These are phyloP conservation scores for Suillus lakei DNA, from an alignment of 768 basidiomycete genomes.

Conservation along the genomic window DNA sequence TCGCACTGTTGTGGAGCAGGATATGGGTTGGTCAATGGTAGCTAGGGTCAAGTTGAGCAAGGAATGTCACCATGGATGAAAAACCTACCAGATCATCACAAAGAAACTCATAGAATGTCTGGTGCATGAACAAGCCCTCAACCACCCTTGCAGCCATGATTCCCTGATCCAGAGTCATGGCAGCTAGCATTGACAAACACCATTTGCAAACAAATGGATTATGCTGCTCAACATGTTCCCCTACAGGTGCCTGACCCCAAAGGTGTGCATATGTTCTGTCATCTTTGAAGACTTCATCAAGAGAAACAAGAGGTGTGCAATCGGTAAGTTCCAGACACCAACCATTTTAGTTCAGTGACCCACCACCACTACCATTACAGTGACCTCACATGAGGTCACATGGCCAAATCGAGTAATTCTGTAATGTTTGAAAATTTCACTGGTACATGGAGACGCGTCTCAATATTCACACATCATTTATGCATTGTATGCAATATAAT, in stretches of 20 bases:
- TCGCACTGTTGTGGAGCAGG: no score
- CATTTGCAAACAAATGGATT: constrained; percentile 24
- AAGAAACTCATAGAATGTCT: constrained; percentile 24
- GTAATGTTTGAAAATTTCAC: no score
- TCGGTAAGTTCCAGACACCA: no score
- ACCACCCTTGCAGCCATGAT: constrained; percentile 26
- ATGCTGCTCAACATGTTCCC: constrained; percentile 21
- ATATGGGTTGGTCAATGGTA: no score
- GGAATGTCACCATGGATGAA: not conserved
- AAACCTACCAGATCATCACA: constrained; percentile 16
- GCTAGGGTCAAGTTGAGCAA: not conserved
- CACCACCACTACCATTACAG: no score
- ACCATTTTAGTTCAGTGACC: no score
- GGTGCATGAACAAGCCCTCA: constrained; percentile 22
- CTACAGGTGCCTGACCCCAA: constrained; percentile 25
- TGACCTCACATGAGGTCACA: no score
- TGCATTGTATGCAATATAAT: no score
- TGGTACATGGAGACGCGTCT: no score
- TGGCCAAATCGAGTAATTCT: no score
- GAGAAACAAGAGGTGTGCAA: no score
- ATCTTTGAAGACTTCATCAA: constrained; percentile 36
- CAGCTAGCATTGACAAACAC: constrained; percentile 24
- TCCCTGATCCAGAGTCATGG: constrained; percentile 26
- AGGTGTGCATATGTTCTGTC: constrained; percentile 28
- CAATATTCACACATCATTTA: no score